Base-by-base conservation (phyloP, 495 filamentous ascomycete genomes). In the Xylaria curta region DNA sequence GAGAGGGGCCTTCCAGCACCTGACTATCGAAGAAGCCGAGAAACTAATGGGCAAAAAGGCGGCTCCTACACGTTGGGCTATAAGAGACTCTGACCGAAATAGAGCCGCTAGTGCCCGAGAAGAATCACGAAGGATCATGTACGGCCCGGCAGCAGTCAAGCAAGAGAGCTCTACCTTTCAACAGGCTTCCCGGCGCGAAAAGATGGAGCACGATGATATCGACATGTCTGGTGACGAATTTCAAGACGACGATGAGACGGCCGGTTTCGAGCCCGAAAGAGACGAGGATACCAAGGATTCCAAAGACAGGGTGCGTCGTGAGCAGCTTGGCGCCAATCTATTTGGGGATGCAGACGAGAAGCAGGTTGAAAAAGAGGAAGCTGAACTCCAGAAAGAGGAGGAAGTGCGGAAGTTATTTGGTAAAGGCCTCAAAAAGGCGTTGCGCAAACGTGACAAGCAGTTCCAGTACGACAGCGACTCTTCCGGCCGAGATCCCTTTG, bases 261-360 rank as follows among this genome's bases (percentile, higher is more conserved):
- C 93, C 15, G 84, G 84, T 65, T 87, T 97, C 53, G 93, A 97
- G 77, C 90, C 91, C 67, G 92, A 94, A 12, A 82, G 89, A 59
- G 94, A 97, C 65, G 93, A 97, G 72, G 94, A 97, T 53, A 83
- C 89, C 0, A 98, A 97, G 78, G 92, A 93, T n/a, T 89, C 94
- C 4, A 91, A 95, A 75, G 90, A 91, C 66, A 87, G 90, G 72
- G 91, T 98, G 72, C 96, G 95, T 72, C 89, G 93, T 46, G 95
- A 99, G 76, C 94, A 96, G 75, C 83, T 95, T 40, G 89, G 88
- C 69, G 95, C 96, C 17, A 97, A 97, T 75, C 82, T 95, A 8
- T 97, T 97, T 73, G 91, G 92, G 69, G 83, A 93, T 17, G 93
- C 92, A 73, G 90, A 97, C 24, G 93, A 98, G 79, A 89, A 91